Conservation (phyloP, 2,329 filamentous ascomycete species). For the Aspergillus sp. region DNA sequence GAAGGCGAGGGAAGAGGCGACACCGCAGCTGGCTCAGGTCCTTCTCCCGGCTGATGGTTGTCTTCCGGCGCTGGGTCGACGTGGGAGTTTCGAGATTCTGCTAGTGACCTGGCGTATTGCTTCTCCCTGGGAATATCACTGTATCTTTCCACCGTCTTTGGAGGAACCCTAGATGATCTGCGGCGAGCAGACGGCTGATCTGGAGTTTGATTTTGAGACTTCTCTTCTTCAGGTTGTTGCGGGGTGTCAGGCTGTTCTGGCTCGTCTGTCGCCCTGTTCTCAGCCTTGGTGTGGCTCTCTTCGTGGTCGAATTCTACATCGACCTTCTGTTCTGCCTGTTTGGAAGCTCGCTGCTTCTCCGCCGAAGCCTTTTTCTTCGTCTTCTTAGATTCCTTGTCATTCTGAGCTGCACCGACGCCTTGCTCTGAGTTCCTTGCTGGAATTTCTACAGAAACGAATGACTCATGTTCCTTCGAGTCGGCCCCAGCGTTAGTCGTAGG, state of each 20-base stretch:
- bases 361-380: constrained; percentile 31
- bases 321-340: constrained; percentile 7
- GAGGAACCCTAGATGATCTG: constrained; percentile 33
- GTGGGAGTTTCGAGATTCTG: constrained; percentile 27
- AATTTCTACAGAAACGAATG: constrained; percentile 35
- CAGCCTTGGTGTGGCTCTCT: not conserved
- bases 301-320: not conserved
- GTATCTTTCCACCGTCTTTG: constrained; percentile 40
- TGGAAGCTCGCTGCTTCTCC: constrained; percentile 33
- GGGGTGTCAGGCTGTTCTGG: constrained; percentile 21
- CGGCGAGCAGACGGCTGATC: constrained; percentile 21
- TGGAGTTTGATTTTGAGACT: constrained; percentile 19
- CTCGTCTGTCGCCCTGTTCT: constrained; percentile 8
- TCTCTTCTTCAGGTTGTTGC: constrained; percentile 25
- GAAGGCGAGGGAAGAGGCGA: constrained; percentile 40
- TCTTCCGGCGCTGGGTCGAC: constrained; percentile 15
- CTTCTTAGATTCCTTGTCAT: constrained; percentile 29
- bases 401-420: constrained; percentile 31
- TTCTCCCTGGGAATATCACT: constrained; percentile 42
- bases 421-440: constrained; percentile 32
- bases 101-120: constrained; percentile 35
- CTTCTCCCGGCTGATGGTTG: constrained; percentile 14
- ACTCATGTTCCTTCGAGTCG: constrained; percentile 28
- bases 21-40: constrained; percentile 16
- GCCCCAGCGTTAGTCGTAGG: constrained; percentile 12